Base-by-base conservation (phyloP, 2,329 filamentous ascomycete species). In the Hypomyces rosellus region DNA sequence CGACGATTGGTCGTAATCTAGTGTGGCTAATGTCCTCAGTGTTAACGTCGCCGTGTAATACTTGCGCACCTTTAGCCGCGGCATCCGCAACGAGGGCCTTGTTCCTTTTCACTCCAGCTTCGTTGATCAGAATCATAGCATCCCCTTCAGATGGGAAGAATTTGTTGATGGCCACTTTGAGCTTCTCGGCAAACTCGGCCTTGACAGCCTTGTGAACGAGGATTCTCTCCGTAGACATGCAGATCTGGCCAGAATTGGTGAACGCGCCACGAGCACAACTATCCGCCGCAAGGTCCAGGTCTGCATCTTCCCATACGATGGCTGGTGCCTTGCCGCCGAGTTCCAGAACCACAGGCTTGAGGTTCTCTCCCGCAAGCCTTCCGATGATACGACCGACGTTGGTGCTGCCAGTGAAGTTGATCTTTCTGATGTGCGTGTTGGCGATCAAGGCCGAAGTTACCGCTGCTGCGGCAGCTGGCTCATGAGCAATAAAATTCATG, bases 341-440 rank as follows among this genome's bases (percentile, higher is more conserved):
- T 66, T 95, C 89, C 60, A 95, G 77, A 2, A 95, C 72, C 1
- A 87, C 77, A 0, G 88, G 89, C 73, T 95, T 95, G 38, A 93
- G 74, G 59, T 86, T 71, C 63, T 86, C 80, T 25, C 86, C 89
- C 0, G 86, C 86, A 8, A 80, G 75, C 16, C 75, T 73, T 9
- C 81, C 86, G 51, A 95, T 82, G 62, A 89, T 85, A 33, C 81
- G 77, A 1, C 89, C 89, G 0, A 93, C 84, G 0, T 66, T 66
- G 0, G 88, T 90, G 60, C 81, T 86, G 34, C 89, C 89, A 0
- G 89, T 95, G 67, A 95, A 95, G 70, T 89, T 93, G 64, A 95
- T 76, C 71, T 95, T 95, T 64, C 82, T 85, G 50, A 95, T 71
- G 0, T 74, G 72, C 0, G 80, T 79, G 59, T 87, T 74, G 44